phyloP scores from a whole-genome alignment of 2,329 filamentous ascomycete genomes.

The Mariannaea elegans region DNA sequence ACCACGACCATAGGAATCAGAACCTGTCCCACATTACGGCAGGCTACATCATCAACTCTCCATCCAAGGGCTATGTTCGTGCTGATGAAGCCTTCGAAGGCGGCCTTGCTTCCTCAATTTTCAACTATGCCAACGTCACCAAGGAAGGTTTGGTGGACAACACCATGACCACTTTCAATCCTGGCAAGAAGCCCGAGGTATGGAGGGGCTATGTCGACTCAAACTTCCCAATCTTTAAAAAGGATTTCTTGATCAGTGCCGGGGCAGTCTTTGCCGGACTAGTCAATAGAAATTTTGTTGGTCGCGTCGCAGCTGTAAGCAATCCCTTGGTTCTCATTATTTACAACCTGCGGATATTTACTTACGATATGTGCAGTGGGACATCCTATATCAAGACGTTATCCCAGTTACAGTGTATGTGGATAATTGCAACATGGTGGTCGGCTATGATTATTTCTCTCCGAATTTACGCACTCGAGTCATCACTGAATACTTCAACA shows the following conservation, averaged over 20 bases:
- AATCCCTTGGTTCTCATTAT: background rate
- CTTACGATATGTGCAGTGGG: constrained; percentile 40
- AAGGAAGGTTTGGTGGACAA: constrained; percentile 48
- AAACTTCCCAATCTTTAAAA: constrained; percentile 47
- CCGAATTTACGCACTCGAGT: constrained; percentile 40
- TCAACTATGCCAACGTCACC: constrained; percentile 48
- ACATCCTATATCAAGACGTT: constrained; percentile 46
- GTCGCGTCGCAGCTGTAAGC: constrained; percentile 39
- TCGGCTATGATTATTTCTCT: constrained; percentile 49
- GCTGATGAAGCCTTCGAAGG: constrained; percentile 43
- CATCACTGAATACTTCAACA: constrained; percentile 44
- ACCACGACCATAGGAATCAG: constrained; percentile 40
- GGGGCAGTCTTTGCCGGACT: constrained; percentile 40
- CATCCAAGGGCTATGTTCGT: constrained; percentile 40
- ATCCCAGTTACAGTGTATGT: constrained; percentile 50
- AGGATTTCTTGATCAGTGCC: constrained; percentile 39
- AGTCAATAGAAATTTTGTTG: constrained; percentile 28
- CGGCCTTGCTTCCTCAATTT: constrained; percentile 41
- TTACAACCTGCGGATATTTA: background rate
- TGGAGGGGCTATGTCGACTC: constrained; percentile 49
- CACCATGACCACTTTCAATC: constrained; percentile 40
- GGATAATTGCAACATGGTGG: constrained; percentile 43
- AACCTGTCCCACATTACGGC: constrained; percentile 50
- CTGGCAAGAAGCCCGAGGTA: constrained; percentile 27
- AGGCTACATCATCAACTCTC: constrained; percentile 48